phyloP scores from a whole-genome alignment of 1,139 yeast species.

The Nakaseomyces kungkrabaensis region DNA sequence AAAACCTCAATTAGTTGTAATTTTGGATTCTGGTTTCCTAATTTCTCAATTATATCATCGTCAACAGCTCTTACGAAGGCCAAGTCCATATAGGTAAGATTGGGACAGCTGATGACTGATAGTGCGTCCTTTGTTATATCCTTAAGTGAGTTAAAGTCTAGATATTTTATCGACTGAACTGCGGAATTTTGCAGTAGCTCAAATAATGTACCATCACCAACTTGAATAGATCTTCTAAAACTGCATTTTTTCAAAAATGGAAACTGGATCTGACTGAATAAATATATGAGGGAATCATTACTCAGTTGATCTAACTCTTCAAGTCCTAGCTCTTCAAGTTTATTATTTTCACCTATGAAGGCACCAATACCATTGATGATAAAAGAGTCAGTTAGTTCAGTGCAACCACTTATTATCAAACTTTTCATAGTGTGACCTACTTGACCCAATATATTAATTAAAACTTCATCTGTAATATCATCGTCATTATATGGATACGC shows the following conservation, averaged over 20 bases:
- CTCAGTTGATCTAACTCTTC: conserved; percentile 50
- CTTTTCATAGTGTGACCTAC: conserved; percentile 53
- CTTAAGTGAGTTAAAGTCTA: conserved; percentile 63
- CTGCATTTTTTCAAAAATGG: conserved; percentile 51
- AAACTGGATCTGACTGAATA: conserved; percentile 44
- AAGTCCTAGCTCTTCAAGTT: conserved; percentile 16
- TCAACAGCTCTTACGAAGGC: conserved; percentile 73
- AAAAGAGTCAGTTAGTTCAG: conserved; percentile 56
- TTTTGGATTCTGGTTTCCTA: conserved; percentile 50
- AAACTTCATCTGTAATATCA: conserved; percentile 58
- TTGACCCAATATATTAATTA: conserved; percentile 52
- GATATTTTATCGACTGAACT: conserved; percentile 50
- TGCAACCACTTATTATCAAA: conserved; percentile 62
- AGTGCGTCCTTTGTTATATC: conserved; percentile 44
- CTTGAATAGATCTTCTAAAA: conserved; percentile 52
- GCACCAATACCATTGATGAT: conserved; percentile 49
- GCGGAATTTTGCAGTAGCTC: conserved; percentile 54
- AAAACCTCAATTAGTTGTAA: conserved; percentile 63
- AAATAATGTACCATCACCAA: conserved; percentile 53
- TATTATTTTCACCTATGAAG: conserved; percentile 26
- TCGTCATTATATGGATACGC: conserved; percentile 60
- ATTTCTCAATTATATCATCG: conserved; percentile 45
- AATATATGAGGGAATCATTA: conserved; percentile 48
- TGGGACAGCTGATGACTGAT: conserved; percentile 42
- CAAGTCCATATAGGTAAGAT: conserved; percentile 53